Evolutionary conservation across 805 yeast genomes (phyloP).

Genomic region (Clavispora asparagi): DNA sequence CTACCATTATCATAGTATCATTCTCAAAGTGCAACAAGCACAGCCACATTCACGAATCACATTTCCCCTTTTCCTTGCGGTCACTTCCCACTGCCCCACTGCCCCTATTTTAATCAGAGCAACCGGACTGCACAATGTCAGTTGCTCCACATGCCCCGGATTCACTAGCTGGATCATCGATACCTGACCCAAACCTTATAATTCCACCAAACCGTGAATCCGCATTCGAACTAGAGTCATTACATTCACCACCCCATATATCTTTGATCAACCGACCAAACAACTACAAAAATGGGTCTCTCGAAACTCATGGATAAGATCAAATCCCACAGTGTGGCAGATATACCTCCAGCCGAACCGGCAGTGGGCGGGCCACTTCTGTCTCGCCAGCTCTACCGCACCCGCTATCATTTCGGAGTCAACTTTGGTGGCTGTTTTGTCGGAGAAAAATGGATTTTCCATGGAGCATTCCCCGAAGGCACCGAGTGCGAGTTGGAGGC

Average conservation of each 20-base stretch:
- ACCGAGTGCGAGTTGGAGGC: constrained; percentile 73
- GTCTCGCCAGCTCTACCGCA: constrained; percentile 47
- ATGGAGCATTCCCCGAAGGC: constrained; percentile 52
- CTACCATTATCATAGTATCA: no score
- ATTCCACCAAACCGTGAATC: no score
- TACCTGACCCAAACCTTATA: no score
- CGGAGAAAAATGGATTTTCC: constrained; percentile 74
- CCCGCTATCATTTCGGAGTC: constrained; percentile 71
- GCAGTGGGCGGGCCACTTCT: constrained; percentile 36
- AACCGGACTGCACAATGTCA: neutral
- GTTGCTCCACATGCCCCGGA: no score
- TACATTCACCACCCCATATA: no score
- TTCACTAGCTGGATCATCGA: no score
- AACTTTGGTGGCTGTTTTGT: constrained; percentile 81
- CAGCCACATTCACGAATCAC: no score
- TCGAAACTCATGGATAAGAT: constrained; percentile 16
- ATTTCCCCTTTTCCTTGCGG: no score
- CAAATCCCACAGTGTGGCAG: constrained; percentile 21
- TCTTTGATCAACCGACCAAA: no score
- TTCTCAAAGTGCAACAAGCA: no score
- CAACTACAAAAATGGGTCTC: neutral
- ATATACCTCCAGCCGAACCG: constrained; percentile 20
- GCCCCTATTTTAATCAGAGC: neutral
- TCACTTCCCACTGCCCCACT: no score
- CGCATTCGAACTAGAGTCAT: no score